These are phyloP conservation scores for Amanita jacksonii DNA, from an alignment of 768 basidiomycete species.

Conservation along the genomic window DNA sequence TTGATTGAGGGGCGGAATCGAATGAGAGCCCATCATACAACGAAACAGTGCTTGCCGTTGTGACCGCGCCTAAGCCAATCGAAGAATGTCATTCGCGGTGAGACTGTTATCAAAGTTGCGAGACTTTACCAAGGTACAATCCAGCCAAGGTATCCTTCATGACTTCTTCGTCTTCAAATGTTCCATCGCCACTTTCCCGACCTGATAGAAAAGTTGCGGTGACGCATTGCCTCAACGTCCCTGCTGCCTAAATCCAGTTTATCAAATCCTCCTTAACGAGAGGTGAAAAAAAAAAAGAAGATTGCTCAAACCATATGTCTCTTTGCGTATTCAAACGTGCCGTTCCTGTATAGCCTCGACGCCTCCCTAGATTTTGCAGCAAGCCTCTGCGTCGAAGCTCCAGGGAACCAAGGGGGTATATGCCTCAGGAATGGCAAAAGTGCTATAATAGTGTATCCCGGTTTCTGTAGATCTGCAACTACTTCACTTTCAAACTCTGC, in stretches of 20 bases:
- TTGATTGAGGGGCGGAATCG: too few species aligned
- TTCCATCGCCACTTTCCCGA: not conserved
- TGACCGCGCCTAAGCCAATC: too few species aligned
- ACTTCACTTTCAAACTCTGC: not conserved
- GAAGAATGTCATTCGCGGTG: too few species aligned
- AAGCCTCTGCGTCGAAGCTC: constrained; percentile 5
- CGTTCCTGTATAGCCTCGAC: not conserved
- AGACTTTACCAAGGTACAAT: not conserved
- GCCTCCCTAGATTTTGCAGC: not conserved
- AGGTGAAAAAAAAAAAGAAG: not conserved
- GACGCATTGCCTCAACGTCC: not conserved
- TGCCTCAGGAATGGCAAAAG: constrained; percentile 1
- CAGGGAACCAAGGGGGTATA: constrained; percentile 10
- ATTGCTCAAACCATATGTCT: not conserved
- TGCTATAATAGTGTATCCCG: constrained; percentile 1
- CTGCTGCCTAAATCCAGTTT: not conserved
- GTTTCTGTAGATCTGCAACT: not conserved
- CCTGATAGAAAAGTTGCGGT: not conserved
- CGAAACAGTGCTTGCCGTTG: too few species aligned
- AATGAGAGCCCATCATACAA: too few species aligned
- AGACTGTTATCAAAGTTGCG: too few species aligned
- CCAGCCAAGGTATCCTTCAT: not conserved
- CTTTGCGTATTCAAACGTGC: not conserved
- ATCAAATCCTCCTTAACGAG: not conserved
- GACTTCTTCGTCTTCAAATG: not conserved